Evolutionary conservation across 495 filamentous ascomycete genomes (phyloP).

Genomic region (Penicillium antarcticum): DNA sequence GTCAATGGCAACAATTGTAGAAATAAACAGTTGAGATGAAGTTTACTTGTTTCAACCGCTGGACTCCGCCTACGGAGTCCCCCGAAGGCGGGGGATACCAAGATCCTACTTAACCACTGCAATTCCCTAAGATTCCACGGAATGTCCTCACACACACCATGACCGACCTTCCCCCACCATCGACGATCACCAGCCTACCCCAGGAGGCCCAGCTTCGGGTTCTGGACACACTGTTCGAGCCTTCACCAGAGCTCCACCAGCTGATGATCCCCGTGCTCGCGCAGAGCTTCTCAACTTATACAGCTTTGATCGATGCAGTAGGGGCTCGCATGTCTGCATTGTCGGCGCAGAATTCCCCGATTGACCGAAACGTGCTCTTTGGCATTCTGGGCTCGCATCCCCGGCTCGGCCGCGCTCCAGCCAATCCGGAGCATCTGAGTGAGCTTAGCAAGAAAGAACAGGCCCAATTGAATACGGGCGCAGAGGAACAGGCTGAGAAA

Average conservation of each 20-base stretch:
- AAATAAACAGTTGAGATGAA: too few species aligned
- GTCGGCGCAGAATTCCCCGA: conserved; percentile 42
- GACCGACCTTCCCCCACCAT: conserved; percentile 49
- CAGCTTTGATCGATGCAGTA: conserved; percentile 56
- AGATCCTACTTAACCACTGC: conserved; percentile 10
- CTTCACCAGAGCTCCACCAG: conserved; percentile 68
- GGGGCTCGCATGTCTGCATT: conserved; percentile 51
- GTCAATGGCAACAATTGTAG: too few species aligned
- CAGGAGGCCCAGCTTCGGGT: conserved; percentile 54
- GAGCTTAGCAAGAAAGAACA: conserved; percentile 77
- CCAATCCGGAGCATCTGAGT: conserved; percentile 62
- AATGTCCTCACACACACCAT: conserved; percentile 7
- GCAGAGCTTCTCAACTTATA: conserved; percentile 60
- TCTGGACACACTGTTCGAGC: conserved; percentile 86
- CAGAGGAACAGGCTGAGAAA: conserved; percentile 49
- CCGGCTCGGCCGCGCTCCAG: conserved; percentile 64
- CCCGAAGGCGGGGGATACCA: conserved; percentile 25
- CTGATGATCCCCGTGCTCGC: conserved; percentile 65
- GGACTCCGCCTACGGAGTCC: conserved; percentile 26
- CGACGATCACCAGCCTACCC: conserved; percentile 51
- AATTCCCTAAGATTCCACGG: neutral
- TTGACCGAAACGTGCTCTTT: conserved; percentile 55
- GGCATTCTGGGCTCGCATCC: conserved; percentile 85
- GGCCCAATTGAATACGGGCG: conserved; percentile 59
- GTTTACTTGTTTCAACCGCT: too few species aligned